phyloP scores from a whole-genome alignment of 2,329 filamentous ascomycete genomes.

The Tolypocladium ovalisporum region DNA sequence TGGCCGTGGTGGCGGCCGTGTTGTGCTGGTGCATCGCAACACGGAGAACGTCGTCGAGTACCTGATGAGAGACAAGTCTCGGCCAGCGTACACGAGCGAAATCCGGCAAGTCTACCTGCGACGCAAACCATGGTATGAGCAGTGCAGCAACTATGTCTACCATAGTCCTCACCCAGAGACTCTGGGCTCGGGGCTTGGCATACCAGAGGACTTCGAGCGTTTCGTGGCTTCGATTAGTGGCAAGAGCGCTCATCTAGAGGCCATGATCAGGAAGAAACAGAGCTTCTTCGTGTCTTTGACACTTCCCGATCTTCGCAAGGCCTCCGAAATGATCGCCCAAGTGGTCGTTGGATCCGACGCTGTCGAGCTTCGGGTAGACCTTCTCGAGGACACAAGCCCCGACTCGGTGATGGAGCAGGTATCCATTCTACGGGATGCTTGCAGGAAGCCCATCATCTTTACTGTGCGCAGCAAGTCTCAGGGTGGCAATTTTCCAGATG shows the following conservation, averaged over 20 bases:
- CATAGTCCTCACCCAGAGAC: conserved; percentile 57
- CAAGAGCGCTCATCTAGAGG: conserved; percentile 34
- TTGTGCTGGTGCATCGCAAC: conserved; percentile 79
- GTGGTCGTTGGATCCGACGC: conserved; percentile 82
- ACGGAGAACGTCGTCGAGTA: conserved; percentile 84
- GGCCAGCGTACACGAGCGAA: conserved; percentile 86
- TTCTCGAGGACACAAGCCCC: conserved; percentile 63
- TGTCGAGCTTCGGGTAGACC: conserved; percentile 85
- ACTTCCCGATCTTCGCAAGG: conserved; percentile 58
- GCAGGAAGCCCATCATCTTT: conserved; percentile 77
- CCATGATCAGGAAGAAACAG: conserved; percentile 43
- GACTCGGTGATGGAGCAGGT: conserved; percentile 79
- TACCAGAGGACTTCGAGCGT: conserved; percentile 23
- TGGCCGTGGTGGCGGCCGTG: conserved; percentile 65
- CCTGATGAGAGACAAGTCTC: conserved; percentile 75
- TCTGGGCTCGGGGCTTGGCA: conserved; percentile 10
- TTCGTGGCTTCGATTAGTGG: conserved; percentile 29
- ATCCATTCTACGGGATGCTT: conserved; percentile 61
- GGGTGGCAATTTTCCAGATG: conserved; percentile 79
- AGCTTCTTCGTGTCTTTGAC: conserved; percentile 94
- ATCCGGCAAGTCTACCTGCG: conserved; percentile 86
- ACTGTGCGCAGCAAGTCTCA: conserved; percentile 79
- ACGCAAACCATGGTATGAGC: conserved; percentile 77
- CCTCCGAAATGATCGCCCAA: conserved; percentile 53
- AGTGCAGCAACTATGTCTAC: conserved; percentile 92